Percentiles rank a stretch among this genome's conserved stretches.
phyloP scores from a whole-genome alignment of 371 early-diverging fungal genomes.

The Mortierella sp. region DNA sequence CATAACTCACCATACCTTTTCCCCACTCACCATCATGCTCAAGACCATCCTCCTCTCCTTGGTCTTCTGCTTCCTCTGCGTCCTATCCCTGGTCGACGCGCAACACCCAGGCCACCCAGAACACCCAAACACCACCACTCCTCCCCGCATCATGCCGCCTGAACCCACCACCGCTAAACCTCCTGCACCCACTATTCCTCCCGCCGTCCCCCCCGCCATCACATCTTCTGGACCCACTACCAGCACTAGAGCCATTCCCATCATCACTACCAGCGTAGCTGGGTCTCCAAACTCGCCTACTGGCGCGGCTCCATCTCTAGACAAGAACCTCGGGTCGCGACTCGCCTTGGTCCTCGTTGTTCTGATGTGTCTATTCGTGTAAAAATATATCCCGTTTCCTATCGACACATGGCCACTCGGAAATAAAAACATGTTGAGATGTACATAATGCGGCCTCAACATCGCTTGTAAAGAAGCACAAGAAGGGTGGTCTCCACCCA shows the following conservation, averaged over 20 bases:
- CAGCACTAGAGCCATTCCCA: conserved; percentile 17
- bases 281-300: too few species aligned
- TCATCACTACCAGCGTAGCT: too few species aligned
- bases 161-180: conserved; percentile 1
- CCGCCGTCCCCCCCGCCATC: neutral
- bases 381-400: neutral
- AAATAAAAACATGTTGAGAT: too few species aligned
- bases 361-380: conserved; percentile 27
- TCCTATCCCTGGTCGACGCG: conserved; percentile 28
- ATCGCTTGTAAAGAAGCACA: too few species aligned
- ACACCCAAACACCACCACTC: neutral
- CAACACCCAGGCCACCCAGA: conserved; percentile 4
- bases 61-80: conserved; percentile 18
- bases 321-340: conserved; percentile 28
- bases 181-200: neutral
- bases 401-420: too few species aligned
- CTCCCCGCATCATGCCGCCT: neutral
- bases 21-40: conserved; percentile 14
- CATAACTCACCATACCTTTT: neutral
- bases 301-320: conserved; percentile 12
- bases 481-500: too few species aligned
- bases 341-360: conserved; percentile 37
- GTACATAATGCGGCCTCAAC: too few species aligned
- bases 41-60: conserved; percentile 12
- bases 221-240: too few species aligned